Conservation (phyloP, 768 basidiomycete species). For the Suillus fuscotomentosus region DNA sequence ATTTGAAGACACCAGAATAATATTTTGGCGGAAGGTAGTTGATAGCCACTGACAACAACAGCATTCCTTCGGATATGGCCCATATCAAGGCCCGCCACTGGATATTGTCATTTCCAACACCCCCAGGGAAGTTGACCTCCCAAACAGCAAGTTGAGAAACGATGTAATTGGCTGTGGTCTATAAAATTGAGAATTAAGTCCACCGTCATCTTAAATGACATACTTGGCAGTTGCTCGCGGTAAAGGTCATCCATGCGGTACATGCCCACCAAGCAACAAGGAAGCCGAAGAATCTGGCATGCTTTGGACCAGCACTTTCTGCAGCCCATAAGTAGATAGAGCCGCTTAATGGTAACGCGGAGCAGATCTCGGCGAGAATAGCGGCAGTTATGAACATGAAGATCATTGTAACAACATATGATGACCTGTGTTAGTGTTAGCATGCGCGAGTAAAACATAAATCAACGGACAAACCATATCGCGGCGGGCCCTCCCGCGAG, state of each 20-base stretch:
- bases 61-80: conserved; percentile 73
- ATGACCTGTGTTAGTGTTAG: conserved; percentile 61
- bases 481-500: conserved; percentile 86
- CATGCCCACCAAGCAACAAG: conserved; percentile 92
- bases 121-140: conserved; percentile 82
- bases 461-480: conserved; percentile 53
- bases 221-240: conserved; percentile 86
- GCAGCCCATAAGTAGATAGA: conserved; percentile 97
- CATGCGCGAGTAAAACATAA: neutral
- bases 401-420: conserved; percentile 76
- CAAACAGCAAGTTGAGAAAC: conserved; percentile 82
- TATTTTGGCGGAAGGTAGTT: conserved; percentile 80
- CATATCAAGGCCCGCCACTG: conserved; percentile 88
- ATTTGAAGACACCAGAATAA: conserved; percentile 77
- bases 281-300: conserved; percentile 85
- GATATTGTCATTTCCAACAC: conserved; percentile 63
- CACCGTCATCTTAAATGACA: conserved; percentile 13
- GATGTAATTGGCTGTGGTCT: conserved; percentile 90
- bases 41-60: conserved; percentile 71
- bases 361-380: conserved; percentile 88
- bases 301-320: conserved; percentile 86
- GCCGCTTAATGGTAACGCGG: conserved; percentile 81
- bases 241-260: conserved; percentile 96
- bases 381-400: conserved; percentile 89
- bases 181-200: conserved; percentile 6